Conservation (phyloP, 2,329 filamentous ascomycete species). For the Penicillium sp. region DNA sequence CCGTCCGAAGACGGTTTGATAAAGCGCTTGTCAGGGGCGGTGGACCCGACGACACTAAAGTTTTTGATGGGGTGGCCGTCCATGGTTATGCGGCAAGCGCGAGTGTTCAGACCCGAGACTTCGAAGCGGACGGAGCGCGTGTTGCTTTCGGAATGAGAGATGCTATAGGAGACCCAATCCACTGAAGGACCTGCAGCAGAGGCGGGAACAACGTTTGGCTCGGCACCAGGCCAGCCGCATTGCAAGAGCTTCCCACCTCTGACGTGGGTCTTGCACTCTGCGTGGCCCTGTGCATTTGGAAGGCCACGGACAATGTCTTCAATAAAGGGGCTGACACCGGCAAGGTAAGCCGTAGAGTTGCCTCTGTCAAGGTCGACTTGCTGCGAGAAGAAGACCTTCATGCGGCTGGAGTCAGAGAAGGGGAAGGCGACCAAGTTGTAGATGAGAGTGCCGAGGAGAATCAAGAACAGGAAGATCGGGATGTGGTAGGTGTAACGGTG, state of each 20-base stretch:
- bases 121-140: constrained; percentile 62
- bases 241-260: constrained; percentile 55
- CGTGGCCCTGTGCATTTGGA: constrained; percentile 71
- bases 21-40: constrained; percentile 68
- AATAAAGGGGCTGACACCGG: constrained; percentile 71
- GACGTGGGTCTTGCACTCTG: constrained; percentile 37
- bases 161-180: constrained; percentile 72
- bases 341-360: constrained; percentile 71
- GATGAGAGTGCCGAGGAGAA: constrained; percentile 76
- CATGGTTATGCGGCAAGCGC: constrained; percentile 77
- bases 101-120: constrained; percentile 75
- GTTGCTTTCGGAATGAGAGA: constrained; percentile 52
- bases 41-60: constrained; percentile 69
- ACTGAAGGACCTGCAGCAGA: constrained; percentile 37
- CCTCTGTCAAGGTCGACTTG: constrained; percentile 76
- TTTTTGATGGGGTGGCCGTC: constrained; percentile 66
- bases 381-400: constrained; percentile 90
- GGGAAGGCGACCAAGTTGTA: constrained; percentile 91
- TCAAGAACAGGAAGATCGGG: constrained; percentile 73
- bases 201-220: constrained; percentile 64
- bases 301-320: constrained; percentile 70
- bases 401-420: constrained; percentile 77
- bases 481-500: constrained; percentile 86
- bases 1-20: constrained; percentile 67
- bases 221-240: constrained; percentile 74